Evolutionary conservation across 2,329 filamentous ascomycete genomes (phyloP).

Genomic region (Penicillium sp.): DNA sequence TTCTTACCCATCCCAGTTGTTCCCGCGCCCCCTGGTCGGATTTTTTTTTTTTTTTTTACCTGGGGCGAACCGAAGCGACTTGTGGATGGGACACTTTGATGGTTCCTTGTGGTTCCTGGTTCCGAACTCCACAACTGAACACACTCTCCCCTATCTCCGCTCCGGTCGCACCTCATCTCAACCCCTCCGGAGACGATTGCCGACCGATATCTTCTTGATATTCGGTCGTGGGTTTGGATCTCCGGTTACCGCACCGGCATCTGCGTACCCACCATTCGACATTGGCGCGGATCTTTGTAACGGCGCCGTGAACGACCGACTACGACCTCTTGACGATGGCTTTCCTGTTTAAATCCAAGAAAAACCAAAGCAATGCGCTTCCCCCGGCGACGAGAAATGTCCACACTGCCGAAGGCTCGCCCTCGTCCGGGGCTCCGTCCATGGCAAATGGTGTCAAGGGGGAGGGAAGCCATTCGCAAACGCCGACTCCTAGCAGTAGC

Average conservation of each 20-base stretch:
- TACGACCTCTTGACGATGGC: constrained; percentile 55
- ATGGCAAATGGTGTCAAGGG: constrained; percentile 45
- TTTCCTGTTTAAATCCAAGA: constrained; percentile 78
- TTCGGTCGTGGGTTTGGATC: constrained; percentile 6
- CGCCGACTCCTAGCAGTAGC: constrained; percentile 71
- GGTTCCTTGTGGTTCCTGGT: constrained; percentile 23
- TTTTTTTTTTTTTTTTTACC: constrained; percentile 15
- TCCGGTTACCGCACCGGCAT: constrained; percentile 7
- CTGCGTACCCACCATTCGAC: constrained; percentile 12
- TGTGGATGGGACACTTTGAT: constrained; percentile 18
- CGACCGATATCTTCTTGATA: constrained; percentile 2
- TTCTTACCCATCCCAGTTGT: constrained; percentile 1
- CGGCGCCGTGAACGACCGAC: constrained; percentile 29
- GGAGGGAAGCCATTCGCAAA: constrained; percentile 41
- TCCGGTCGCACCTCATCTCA: constrained; percentile 2
- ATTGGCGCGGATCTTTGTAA: constrained; percentile 6
- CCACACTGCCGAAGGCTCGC: constrained; percentile 50
- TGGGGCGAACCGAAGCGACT: background rate
- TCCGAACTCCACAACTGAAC: constrained; percentile 23
- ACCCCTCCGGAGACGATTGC: background rate
- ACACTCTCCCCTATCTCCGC: constrained; percentile 14
- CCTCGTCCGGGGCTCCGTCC: constrained; percentile 39
- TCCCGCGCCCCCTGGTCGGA: constrained; percentile 9
- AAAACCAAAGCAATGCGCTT: constrained; percentile 51
- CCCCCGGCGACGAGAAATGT: constrained; percentile 53